Evolutionary conservation across 345 rosid genomes (phyloP).

Genomic region (Syzygium jambos): DNA sequence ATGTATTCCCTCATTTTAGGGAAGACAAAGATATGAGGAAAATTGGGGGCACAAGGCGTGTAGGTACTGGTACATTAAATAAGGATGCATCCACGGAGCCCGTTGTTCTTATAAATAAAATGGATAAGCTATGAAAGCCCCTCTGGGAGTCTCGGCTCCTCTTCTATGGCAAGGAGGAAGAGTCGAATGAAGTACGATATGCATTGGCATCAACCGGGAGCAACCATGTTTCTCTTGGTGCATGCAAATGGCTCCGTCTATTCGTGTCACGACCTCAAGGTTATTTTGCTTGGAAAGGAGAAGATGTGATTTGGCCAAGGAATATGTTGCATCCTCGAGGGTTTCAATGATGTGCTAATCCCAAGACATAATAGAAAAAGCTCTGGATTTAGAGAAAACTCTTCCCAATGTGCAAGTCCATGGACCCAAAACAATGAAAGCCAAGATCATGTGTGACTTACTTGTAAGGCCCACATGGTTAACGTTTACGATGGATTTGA

Average conservation of each 20-base stretch:
- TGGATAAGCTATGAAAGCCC: no score
- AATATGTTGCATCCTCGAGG: not conserved
- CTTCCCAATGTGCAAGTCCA: not conserved
- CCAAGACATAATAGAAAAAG: not conserved
- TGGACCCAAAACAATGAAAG: not conserved
- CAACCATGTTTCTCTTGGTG: not conserved
- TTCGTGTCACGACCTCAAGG: not conserved
- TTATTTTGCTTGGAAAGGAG: not conserved
- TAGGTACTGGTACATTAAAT: no score
- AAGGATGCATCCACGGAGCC: no score
- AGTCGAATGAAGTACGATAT: not conserved
- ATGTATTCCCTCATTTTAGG: no score
- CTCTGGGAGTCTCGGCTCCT: no score
- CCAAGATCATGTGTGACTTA: not conserved
- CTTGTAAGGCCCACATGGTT: not conserved
- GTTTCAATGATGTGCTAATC: not conserved
- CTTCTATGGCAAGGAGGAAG: not conserved
- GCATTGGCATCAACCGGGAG: not conserved
- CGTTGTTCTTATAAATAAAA: no score
- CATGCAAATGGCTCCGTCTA: not conserved
- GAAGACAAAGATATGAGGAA: no score
- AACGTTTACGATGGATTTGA: not conserved
- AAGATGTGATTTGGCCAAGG: not conserved
- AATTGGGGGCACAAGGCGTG: no score
- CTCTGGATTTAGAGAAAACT: not conserved